Conservation (phyloP, 2,329 filamentous ascomycete species). For the Colletotrichum godetiae region DNA sequence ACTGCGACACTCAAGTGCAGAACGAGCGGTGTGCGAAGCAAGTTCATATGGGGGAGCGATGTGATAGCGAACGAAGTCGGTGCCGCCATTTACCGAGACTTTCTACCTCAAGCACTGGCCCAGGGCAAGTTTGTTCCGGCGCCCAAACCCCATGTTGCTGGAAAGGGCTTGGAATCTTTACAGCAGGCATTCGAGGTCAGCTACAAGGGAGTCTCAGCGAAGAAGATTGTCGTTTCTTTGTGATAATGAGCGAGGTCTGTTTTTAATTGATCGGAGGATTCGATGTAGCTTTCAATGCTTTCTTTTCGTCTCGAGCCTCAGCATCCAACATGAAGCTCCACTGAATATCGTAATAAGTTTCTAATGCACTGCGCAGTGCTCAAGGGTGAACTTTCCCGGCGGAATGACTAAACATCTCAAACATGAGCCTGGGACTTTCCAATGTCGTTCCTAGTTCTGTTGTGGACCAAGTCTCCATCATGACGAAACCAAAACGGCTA, state of each 20-base stretch:
- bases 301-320: background rate
- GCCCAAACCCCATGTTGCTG: constrained; percentile 39
- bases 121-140: constrained; percentile 38
- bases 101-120: constrained; percentile 39
- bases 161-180: constrained; percentile 40
- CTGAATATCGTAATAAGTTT: no score
- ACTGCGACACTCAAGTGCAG: constrained; percentile 37
- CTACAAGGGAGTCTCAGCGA: constrained; percentile 40
- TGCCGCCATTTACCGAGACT: constrained; percentile 40
- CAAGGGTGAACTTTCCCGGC: no score
- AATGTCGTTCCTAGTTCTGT: no score
- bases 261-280: background rate
- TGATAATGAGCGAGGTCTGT: background rate
- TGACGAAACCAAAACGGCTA: no score
- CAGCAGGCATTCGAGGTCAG: constrained; percentile 38
- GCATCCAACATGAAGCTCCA: no score
- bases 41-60: constrained; percentile 44
- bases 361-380: no score
- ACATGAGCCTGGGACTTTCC: no score
- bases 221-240: constrained; percentile 39
- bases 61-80: constrained; percentile 39
- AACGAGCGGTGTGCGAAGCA: constrained; percentile 45
- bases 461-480: no score
- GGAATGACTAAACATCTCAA: no score
- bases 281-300: no score